Evolutionary conservation across 2,329 filamentous ascomycete species (phyloP).

Genomic region (Sclerotinia spermophila): DNA sequence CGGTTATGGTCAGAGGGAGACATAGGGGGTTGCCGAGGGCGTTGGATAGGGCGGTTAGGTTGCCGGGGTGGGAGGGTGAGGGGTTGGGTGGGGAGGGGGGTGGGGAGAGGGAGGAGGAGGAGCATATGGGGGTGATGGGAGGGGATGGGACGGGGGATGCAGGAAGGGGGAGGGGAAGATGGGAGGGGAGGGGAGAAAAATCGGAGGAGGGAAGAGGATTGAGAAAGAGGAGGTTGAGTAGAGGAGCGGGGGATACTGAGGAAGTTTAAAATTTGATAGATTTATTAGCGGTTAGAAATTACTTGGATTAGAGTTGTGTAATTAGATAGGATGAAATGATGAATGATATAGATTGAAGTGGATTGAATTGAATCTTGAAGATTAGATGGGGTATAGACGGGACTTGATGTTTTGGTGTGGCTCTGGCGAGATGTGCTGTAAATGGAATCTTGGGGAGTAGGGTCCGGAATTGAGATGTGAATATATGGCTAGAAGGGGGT

Average conservation of each 20-base stretch:
- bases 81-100: conserved; percentile 5
- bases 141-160: neutral
- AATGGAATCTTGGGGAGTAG: no score
- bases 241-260: neutral
- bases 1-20: conserved; percentile 54
- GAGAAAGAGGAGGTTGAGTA: conserved; percentile 4
- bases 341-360: neutral
- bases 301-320: neutral
- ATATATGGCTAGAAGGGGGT: no score
- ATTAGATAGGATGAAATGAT: neutral
- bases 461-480: no score
- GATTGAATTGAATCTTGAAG: neutral
- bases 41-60: conserved; percentile 50
- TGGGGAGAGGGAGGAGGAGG: neutral
- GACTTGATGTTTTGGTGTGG: no score
- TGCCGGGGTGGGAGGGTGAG: conserved; percentile 36
- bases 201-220: neutral
- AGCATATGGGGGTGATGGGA: neutral
- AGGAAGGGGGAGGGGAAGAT: no score
- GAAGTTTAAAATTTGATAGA: neutral
- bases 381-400: no score
- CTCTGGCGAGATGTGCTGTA: no score
- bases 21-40: conserved; percentile 56
- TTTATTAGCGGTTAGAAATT: neutral
- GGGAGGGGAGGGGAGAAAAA: neutral